Conservation (phyloP, 305 asterid species). For the Withania somnifera region DNA sequence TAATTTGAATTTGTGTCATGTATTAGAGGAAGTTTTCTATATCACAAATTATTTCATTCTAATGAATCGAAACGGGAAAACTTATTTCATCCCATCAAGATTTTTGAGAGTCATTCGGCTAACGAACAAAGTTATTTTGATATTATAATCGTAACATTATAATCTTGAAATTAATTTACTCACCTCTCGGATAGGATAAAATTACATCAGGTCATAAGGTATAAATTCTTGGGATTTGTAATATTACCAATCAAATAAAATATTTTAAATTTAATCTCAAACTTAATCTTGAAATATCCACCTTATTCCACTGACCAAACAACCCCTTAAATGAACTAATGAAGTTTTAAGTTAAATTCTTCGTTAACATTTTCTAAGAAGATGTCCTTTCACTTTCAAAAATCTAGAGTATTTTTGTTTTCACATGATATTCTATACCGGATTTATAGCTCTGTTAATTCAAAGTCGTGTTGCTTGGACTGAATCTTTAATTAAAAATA, state of each 20-base stretch:
- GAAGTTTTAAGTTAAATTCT: not conserved
- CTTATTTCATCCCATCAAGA: not conserved
- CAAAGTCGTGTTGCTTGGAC: not conserved
- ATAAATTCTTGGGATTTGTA: not conserved
- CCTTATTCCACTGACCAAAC: not conserved
- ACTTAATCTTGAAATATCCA: not conserved
- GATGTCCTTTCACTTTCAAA: not conserved
- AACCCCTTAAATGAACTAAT: not conserved
- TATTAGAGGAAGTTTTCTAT: no score
- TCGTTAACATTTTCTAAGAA: not conserved
- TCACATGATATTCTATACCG: not conserved
- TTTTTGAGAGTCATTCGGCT: rapidly evolving
- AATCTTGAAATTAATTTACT: not conserved
- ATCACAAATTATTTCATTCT: no score
- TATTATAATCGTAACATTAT: not conserved
- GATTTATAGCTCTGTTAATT: not conserved
- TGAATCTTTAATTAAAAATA: no score
- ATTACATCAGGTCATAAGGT: not conserved
- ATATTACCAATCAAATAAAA: not conserved
- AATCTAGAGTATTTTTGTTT: not conserved
- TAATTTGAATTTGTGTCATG: no score
- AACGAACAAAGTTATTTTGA: rapidly evolving
- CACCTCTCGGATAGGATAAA: not conserved
- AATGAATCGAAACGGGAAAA: no score
- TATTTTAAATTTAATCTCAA: not conserved